Percentiles rank a stretch among this genome's conserved stretches.
Conservation (phyloP, 495 filamentous ascomycete genomes). For the Penicilliopsis zonata region DNA sequence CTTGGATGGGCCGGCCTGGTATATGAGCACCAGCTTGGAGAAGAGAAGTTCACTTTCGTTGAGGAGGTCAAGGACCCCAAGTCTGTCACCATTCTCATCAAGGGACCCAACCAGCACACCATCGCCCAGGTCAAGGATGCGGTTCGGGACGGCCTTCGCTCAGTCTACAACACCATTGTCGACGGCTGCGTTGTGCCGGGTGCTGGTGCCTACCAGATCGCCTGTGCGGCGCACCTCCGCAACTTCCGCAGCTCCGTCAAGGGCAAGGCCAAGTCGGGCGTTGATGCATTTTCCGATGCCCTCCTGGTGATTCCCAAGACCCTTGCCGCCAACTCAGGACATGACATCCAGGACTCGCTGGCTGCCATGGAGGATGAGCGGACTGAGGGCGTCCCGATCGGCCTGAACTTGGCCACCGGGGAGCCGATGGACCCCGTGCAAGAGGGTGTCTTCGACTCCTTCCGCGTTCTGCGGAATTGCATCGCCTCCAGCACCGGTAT, state of each 20-base stretch:
- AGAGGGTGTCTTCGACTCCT: constrained; percentile 90
- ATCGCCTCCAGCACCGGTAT: constrained; percentile 92
- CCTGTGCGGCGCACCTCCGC: constrained; percentile 83
- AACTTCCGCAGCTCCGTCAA: constrained; percentile 77
- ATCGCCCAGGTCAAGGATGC: constrained; percentile 94
- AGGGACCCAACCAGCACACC: constrained; percentile 92
- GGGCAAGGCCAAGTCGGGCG: constrained; percentile 93
- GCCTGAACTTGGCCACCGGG: constrained; percentile 74
- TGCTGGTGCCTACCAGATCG: constrained; percentile 91
- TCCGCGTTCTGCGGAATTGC: constrained; percentile 84
- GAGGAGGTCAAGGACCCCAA: constrained; percentile 98
- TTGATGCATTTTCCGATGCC: constrained; percentile 88
- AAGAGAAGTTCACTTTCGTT: constrained; percentile 98
- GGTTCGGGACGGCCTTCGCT: constrained; percentile 88
- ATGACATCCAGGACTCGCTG: constrained; percentile 89
- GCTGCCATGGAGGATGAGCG: constrained; percentile 78
- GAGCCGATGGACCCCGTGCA: constrained; percentile 94
- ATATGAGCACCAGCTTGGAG: constrained; percentile 93
- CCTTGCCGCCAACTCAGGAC: constrained; percentile 87
- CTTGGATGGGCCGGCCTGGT: constrained; percentile 95
- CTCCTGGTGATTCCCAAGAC: constrained; percentile 94
- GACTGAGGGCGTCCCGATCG: constrained; percentile 71
- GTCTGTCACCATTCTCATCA: constrained; percentile 96
- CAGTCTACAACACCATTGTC: constrained; percentile 98
- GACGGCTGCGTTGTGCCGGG: constrained; percentile 91